Evolutionary conservation across 1,139 yeast genomes (phyloP), one percentile per base, ranked within the genome.

Genomic region (Ogataea hybrid): DNA sequence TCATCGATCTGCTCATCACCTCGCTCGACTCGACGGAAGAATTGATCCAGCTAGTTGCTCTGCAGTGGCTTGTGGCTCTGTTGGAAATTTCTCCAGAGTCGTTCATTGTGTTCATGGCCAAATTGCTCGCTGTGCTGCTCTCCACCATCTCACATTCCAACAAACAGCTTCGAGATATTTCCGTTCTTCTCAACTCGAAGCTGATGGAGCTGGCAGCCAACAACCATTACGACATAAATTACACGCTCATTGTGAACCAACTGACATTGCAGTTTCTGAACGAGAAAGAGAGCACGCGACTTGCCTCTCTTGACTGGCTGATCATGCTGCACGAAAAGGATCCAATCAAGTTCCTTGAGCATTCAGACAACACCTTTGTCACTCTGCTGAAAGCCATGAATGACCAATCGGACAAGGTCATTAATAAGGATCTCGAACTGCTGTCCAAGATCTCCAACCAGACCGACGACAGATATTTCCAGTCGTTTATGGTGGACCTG

Each of bases 231-330:
- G 65, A 63, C 12, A 66, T 80, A n/a, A 79, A 79, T 52, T 79
- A 77, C 49, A 65, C 78, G 0, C 67, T 82, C 2, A 73, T 81
- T 5, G 79, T 81, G 27, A 80, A 78, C 47, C 79, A 81, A 6
- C 62, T 83, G 42, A 77, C 84, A 0, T 53, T 77, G 25, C 86
- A 81, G 51, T 78, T 83, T 46, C 63, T 77, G 46, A 79, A 77
- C 50, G 85, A 82, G 44, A 84, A 87, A 53, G 96, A 88, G 50
- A 79, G 83, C 27, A 86, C 97, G 0, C 71, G 94, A 50, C 75
- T 89, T 15, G 89, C 95, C 0, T 85, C 95, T 15, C 68, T 94
- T 35, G 96, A 90, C 52, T 94, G 98, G 98, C 70, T 94, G 28
- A 81, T 83, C 18, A 80, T 88, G 73, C 70, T 94, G 35, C 94